Evolutionary conservation across 371 early-diverging fungal genomes (phyloP).

Genomic region (Apophysomyces ossiformis): DNA sequence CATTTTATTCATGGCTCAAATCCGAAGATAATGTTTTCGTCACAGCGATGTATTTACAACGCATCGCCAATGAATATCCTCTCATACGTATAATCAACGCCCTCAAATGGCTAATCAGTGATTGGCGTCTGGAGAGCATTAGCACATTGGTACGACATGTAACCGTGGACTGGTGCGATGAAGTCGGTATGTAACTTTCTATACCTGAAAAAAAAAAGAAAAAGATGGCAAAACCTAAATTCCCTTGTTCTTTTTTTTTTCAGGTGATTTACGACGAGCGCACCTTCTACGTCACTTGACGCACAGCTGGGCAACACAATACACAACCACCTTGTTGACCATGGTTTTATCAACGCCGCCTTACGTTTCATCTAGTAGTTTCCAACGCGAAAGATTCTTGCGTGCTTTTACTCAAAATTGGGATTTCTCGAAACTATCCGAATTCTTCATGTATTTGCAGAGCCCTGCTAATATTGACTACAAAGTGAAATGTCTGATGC

Average conservation of each 20-base stretch:
- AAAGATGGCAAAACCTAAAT: conserved; percentile 2
- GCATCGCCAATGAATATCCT: conserved; percentile 76
- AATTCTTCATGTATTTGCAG: conserved; percentile 76
- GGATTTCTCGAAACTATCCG: conserved; percentile 80
- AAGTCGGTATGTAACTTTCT: conserved; percentile 26
- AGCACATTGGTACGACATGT: conserved; percentile 68
- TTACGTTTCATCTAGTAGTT: conserved; percentile 32
- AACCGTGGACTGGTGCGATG: conserved; percentile 67
- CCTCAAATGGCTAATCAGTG: conserved; percentile 70
- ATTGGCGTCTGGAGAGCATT: conserved; percentile 73
- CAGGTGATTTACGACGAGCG: conserved; percentile 60
- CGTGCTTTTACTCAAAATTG: conserved; percentile 72
- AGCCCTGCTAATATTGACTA: conserved; percentile 71
- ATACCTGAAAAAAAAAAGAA: too few species aligned
- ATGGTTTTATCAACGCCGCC: conserved; percentile 47
- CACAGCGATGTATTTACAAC: conserved; percentile 70
- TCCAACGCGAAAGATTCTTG: conserved; percentile 65
- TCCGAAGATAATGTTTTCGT: conserved; percentile 77
- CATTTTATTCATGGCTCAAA: conserved; percentile 76
- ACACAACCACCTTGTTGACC: conserved; percentile 55
- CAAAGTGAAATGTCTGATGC: conserved; percentile 73
- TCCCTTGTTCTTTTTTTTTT: conserved; percentile 8
- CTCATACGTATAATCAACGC: conserved; percentile 73
- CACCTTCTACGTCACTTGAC: conserved; percentile 59
- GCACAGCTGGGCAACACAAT: conserved; percentile 65